Evolutionary conservation across 768 basidiomycete genomes (phyloP), one percentile per base, ranked within the genome.

Genomic region (Ramaria sp.): DNA sequence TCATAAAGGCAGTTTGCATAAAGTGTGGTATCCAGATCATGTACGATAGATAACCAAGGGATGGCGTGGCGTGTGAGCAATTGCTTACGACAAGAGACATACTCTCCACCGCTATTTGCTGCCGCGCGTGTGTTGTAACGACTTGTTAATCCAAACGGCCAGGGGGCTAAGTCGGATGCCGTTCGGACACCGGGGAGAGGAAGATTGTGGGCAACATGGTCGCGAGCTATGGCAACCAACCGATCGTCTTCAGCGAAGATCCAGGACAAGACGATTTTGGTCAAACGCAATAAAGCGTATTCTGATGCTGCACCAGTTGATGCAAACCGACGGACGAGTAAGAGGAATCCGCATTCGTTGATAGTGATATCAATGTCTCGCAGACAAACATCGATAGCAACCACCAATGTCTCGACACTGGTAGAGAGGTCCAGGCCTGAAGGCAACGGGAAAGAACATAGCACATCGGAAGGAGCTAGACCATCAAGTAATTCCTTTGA

Each of bases 181-280:
- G 72, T 62, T 10, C 80, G 77, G 22, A 89, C 74, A 4, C 88
- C 88, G 5, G 88, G 88, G 15, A 87, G 70, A 52, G 64, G 66
- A 20, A 67, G 70, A 52, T 78, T 73, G 61, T 73, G 74, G 6
- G 82, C 79, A 7, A 87, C 67, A 60, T 81, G 87, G 58, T 84
- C 80, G 9, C 81, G 76, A 44, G 88, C 76, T 53, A 88, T 79
- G 13, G 71, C 69, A 4, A 82, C 80, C 22, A 91, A 68, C 58
- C 73, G 76, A 48, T 81, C 75, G 59, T 90, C 87, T 85, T 90
- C 86, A 3, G 78, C 73, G 49, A 88, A 66, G 39, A 90, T 78
- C 89, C 89, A 92, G 16, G 67, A 67, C 5, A 89, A 58, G 1
- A 88, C 69, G 16, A 71, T 70, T 49, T 73, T 72, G 8, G 79